Base-by-base conservation (phyloP, 805 yeast species). In the Wickerhamomyces xylosicus region DNA sequence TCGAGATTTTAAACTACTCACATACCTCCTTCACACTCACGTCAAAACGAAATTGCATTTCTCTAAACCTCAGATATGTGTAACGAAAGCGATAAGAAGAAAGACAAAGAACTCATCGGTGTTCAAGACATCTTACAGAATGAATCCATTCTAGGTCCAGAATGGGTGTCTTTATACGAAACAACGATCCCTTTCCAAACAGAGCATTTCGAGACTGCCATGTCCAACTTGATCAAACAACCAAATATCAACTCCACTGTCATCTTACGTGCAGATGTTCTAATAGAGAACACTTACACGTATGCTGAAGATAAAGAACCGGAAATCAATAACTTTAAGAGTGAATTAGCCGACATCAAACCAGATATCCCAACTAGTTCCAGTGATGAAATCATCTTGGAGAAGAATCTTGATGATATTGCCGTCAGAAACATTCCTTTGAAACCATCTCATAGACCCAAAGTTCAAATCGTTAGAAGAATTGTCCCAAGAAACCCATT, bases 191-290 rank as follows among this genome's bases (percentile, higher is more conserved):
- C 65, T 3, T 79, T 79, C 48, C 61, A 61, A 11, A 52, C 65
- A 13, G 58, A 56, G 5, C 85, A 86, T 59, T 86, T 79, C 52
- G 78, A 75, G 40, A 62, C 63, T 3, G 95, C 95, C 5, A 81
- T 86, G 89, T 59, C 72, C 34, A 84, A 85, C 57, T 67, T 86
- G 43, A 82, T 86, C 39, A 68, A 71, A 42, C 85, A 85, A 46
- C 96, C 96, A 15, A 84, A 87, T 55, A 83, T 86, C 60, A 90
- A 89, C 61, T 89, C 97, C 10, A 83, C 96, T 0, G 92, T 86
- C 28, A 82, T 89, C 27, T 64, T 90, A 59, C 65, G 97, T 47
- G 95, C 97, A 0, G 97, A 90, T 59, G 75, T 87, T 19, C 55
- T 84, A 35, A 64, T 66, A 34, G 81, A 77, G 47, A 62, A 62